Percentiles rank a stretch among this genome's conserved stretches.
These are phyloP conservation scores for Hypoxylon sp. DNA, from an alignment of 2,329 filamentous ascomycete species.

Conservation along the genomic window DNA sequence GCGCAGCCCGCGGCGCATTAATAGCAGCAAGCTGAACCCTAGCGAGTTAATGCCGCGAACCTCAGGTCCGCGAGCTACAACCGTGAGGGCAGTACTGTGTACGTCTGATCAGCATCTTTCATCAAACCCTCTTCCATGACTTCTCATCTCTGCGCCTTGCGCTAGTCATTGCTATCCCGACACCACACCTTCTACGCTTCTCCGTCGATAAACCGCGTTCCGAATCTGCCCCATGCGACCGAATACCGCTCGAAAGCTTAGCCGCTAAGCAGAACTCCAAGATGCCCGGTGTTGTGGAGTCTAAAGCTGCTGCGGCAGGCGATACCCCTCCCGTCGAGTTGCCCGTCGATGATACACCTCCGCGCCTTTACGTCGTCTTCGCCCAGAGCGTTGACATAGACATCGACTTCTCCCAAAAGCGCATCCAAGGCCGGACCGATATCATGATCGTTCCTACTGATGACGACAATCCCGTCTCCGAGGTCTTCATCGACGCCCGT, in stretches of 20 bases:
- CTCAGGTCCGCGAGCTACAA: neutral
- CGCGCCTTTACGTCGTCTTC: conserved; percentile 63
- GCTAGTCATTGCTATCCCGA: neutral
- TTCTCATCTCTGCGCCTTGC: neutral
- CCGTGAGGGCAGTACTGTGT: neutral
- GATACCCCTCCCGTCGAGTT: conserved; percentile 42
- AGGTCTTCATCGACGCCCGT: conserved; percentile 67
- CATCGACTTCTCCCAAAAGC: conserved; percentile 80
- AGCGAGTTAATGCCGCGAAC: neutral
- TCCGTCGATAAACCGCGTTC: neutral
- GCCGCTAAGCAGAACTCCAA: conserved; percentile 38
- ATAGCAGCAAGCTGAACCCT: neutral
- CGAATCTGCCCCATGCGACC: conserved; percentile 35
- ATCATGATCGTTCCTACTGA: conserved; percentile 75
- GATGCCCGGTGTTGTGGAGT: conserved; percentile 46
- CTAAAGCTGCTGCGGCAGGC: conserved; percentile 38
- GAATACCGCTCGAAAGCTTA: conserved; percentile 26
- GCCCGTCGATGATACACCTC: conserved; percentile 45
- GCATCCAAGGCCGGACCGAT: conserved; percentile 79
- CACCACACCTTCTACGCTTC: neutral
- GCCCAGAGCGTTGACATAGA: conserved; percentile 91
- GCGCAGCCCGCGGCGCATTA: neutral
- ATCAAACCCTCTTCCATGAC: neutral
- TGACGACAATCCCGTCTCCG: conserved; percentile 56
- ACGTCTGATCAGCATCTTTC: neutral